These are phyloP conservation scores for Russula griseocarnosa DNA, from an alignment of 768 basidiomycete species.

Conservation along the genomic window DNA sequence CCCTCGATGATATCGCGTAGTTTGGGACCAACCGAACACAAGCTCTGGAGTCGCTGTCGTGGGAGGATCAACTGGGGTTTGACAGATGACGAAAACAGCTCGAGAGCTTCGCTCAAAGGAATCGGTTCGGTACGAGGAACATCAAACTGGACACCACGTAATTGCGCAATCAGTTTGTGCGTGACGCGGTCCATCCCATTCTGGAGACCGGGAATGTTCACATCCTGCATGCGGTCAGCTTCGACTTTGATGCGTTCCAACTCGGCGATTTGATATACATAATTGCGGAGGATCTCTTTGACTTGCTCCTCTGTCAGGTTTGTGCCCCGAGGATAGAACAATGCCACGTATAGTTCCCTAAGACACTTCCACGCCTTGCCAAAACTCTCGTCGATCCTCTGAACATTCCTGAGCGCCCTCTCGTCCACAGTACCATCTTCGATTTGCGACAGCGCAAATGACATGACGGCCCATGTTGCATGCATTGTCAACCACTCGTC, in stretches of 20 bases:
- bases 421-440: not conserved
- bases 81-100: not conserved
- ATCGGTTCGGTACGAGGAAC: not conserved
- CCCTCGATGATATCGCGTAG: not conserved
- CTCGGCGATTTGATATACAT: not conserved
- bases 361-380: constrained; percentile 2
- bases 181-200: not conserved
- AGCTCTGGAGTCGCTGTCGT: not conserved
- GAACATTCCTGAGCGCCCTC: not conserved
- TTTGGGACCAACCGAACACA: not conserved
- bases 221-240: not conserved
- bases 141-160: constrained; percentile 10
- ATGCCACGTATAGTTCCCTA: not conserved
- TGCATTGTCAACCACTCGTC: too few relatives aligned
- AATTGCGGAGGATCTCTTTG: not conserved
- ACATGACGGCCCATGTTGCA: not conserved
- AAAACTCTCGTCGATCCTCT: constrained; percentile 16
- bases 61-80: not conserved
- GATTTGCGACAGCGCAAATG: not conserved
- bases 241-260: constrained; percentile 8
- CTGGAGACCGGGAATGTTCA: not conserved
- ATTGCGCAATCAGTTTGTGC: not conserved
- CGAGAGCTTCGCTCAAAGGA: not conserved
- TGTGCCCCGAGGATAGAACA: not conserved
- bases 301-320: constrained; percentile 12